Conservation (phyloP, 75 land plant genomes). For the Pseudotsuga menziesii region DNA sequence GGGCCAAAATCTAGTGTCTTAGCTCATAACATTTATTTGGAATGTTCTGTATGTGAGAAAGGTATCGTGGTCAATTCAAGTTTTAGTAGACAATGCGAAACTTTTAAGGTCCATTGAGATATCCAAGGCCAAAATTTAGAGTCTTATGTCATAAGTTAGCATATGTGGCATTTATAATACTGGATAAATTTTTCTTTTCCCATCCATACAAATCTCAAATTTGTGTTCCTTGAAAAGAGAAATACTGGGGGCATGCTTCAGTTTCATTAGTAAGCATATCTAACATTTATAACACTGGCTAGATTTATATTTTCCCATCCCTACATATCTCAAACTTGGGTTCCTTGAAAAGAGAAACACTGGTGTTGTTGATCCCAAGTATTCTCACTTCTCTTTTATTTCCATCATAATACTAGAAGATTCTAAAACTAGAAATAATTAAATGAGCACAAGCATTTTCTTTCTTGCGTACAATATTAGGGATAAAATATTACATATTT, state of each 20-base stretch:
- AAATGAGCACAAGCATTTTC: not conserved
- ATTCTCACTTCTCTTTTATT: not conserved
- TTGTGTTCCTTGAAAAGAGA: too few relatives aligned
- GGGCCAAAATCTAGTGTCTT: too few relatives aligned
- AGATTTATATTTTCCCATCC: not conserved
- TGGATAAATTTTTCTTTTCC: too few relatives aligned
- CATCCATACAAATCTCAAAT: too few relatives aligned
- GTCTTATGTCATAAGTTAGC: too few relatives aligned
- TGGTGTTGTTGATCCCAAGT: not conserved
- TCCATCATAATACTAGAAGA: not conserved
- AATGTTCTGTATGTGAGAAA: too few relatives aligned
- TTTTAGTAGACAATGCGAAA: too few relatives aligned
- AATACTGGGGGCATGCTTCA: constrained; percentile 99
- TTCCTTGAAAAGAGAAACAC: not conserved
- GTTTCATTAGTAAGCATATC: constrained; percentile 78
- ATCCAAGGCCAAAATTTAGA: too few relatives aligned
- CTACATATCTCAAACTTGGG: not conserved
- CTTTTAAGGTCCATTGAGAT: too few relatives aligned
- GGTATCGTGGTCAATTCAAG: too few relatives aligned
- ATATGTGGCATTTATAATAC: too few relatives aligned
- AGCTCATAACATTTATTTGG: too few relatives aligned
- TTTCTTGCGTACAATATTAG: not conserved
- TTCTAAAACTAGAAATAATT: not conserved
- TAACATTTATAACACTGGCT: not conserved
- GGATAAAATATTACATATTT: not conserved